Conservation (phyloP, 805 yeast genomes). For the Candida succiphila region DNA sequence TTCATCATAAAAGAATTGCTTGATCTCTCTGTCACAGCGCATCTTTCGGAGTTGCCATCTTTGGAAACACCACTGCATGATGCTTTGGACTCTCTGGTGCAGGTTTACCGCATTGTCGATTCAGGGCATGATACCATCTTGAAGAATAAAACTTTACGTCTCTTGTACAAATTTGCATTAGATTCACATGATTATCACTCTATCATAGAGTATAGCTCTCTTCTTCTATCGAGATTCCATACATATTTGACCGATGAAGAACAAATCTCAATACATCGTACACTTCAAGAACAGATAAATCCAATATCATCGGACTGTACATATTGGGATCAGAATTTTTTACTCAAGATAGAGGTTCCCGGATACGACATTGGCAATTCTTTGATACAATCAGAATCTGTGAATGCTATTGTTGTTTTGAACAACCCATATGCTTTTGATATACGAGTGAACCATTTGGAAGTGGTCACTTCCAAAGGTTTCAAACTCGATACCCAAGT, state of each 20-base stretch:
- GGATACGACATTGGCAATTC: conserved; percentile 5
- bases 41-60: conserved; percentile 4
- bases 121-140: conserved; percentile 1
- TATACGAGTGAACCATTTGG: conserved; percentile 43
- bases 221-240: conserved; percentile 46
- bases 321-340: conserved; percentile 70
- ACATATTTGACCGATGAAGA: conserved; percentile 48
- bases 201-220: conserved; percentile 35
- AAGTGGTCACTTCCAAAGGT: conserved; percentile 21
- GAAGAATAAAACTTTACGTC: conserved; percentile 29
- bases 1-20: conserved; percentile 61
- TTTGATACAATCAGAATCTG: conserved; percentile 53
- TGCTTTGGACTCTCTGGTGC: conserved; percentile 36
- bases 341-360: conserved; percentile 11
- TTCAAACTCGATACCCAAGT: conserved; percentile 16
- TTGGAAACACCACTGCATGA: conserved; percentile 7
- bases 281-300: conserved; percentile 20
- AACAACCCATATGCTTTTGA: conserved; percentile 81
- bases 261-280: conserved; percentile 33
- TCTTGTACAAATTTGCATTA: conserved; percentile 44
- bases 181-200: conserved; percentile 36
- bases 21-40: conserved; percentile 25
- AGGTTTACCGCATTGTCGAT: conserved; percentile 39
- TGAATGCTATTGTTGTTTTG: conserved; percentile 43
- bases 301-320: conserved; percentile 10